phyloP scores from a whole-genome alignment of 1,284 basidiomycete genomes.

The Ceratobasidium sp. region DNA sequence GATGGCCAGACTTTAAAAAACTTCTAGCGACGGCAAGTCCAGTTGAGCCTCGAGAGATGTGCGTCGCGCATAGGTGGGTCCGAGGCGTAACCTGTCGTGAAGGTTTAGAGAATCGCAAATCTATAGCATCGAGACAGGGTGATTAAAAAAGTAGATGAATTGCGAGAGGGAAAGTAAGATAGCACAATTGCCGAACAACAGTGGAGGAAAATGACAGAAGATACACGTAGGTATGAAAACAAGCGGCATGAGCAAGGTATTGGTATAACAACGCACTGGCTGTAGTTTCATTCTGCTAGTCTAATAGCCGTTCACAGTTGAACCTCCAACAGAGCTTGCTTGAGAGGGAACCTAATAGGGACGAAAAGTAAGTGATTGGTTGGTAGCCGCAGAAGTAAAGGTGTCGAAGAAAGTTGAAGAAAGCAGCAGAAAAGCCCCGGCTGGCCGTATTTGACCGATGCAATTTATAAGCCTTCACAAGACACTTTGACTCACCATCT shows the following conservation, averaged over 20 bases:
- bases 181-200: slow-evolving; percentile 8
- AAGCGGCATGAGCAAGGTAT: neutral
- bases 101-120: neutral
- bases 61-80: no score
- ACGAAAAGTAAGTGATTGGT: neutral
- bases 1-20: no score
- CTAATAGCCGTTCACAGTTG: slow-evolving; percentile 24
- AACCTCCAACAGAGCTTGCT: slow-evolving; percentile 31
- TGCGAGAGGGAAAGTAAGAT: neutral
- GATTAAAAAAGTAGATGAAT: no score
- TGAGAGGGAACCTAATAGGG: slow-evolving; percentile 22
- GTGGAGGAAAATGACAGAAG: neutral
- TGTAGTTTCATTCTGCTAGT: neutral
- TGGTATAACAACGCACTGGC: neutral
- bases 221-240: neutral
- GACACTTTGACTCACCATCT: slow-evolving; percentile 46
- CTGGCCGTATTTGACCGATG: no score
- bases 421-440: no score
- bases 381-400: no score
- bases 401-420: no score
- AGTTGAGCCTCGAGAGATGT: no score
- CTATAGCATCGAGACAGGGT: no score
- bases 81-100: neutral
- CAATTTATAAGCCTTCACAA: no score
- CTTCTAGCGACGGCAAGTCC: no score